These are phyloP conservation scores for Diplodia seriata DNA, from an alignment of 2,329 filamentous ascomycete species.

Conservation along the genomic window DNA sequence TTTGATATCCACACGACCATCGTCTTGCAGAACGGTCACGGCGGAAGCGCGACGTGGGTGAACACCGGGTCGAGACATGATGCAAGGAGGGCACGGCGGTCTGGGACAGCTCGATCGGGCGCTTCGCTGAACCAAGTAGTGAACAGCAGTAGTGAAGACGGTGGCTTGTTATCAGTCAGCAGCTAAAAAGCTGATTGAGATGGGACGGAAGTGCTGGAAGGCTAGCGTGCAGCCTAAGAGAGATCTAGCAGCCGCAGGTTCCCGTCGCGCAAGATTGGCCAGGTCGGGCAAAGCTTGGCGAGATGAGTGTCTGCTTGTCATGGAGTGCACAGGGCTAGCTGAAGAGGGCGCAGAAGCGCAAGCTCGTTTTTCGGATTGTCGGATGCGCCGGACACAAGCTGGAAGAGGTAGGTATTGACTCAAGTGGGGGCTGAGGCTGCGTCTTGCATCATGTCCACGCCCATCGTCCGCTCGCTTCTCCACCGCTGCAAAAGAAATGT, in stretches of 20 bases:
- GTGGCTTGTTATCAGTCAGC: neutral
- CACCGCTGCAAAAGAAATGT: neutral
- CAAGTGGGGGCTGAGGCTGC: neutral
- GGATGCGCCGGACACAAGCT: neutral
- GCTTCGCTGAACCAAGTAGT: neutral
- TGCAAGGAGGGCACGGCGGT: neutral
- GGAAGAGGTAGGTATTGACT: neutral
- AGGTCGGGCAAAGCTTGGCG: neutral
- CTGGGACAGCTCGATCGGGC: neutral
- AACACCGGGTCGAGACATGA: neutral
- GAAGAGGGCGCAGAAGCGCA: neutral
- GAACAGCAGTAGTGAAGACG: neutral
- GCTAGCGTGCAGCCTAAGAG: neutral
- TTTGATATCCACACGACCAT: conserved; percentile 14
- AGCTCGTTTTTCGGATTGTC: neutral
- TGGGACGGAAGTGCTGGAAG: neutral
- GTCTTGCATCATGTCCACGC: neutral
- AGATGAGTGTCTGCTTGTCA: neutral
- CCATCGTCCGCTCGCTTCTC: neutral
- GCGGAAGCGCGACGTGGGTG: conserved; percentile 8
- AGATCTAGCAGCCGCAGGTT: neutral
- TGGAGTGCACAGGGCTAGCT: neutral
- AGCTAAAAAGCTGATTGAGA: neutral
- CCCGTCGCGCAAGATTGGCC: neutral
- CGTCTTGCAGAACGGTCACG: neutral